phyloP scores from a whole-genome alignment of 331 rosid species.

The Telfairia occidentalis region DNA sequence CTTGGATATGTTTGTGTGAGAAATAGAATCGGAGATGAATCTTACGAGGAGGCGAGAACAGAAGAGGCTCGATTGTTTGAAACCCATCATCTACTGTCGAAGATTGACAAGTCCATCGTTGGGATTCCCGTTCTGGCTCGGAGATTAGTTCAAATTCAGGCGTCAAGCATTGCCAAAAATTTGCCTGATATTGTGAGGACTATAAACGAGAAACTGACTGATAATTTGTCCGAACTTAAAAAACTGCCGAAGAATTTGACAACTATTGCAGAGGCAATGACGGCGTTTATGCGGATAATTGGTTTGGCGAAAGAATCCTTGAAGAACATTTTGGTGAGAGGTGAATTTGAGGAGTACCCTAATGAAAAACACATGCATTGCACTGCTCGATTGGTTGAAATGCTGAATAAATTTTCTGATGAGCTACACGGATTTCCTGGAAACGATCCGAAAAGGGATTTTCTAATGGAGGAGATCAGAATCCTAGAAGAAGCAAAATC shows the following conservation, averaged over 20 bases:
- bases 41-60: not conserved
- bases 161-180: not conserved
- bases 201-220: not conserved
- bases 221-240: not conserved
- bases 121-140: constrained; percentile 11
- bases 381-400: constrained; percentile 11
- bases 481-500: constrained; percentile 5
- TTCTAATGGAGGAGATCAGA: constrained; percentile 3
- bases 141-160: not conserved
- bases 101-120: constrained; percentile 11
- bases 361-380: constrained; percentile 3
- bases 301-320: not conserved
- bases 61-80: constrained; percentile 2
- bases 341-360: not conserved
- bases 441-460: not conserved
- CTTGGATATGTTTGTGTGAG: constrained; percentile 14
- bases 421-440: not conserved
- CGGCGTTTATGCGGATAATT: not conserved
- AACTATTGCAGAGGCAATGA: not conserved
- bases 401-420: not conserved
- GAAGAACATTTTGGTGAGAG: constrained; percentile 10
- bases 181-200: constrained; percentile 6
- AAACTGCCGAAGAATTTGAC: not conserved
- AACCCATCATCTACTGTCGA: not conserved
- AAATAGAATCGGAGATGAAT: constrained; percentile 10